Evolutionary conservation across 2,329 filamentous ascomycete genomes (phyloP).

Genomic region (Cladosporium halotolerans): DNA sequence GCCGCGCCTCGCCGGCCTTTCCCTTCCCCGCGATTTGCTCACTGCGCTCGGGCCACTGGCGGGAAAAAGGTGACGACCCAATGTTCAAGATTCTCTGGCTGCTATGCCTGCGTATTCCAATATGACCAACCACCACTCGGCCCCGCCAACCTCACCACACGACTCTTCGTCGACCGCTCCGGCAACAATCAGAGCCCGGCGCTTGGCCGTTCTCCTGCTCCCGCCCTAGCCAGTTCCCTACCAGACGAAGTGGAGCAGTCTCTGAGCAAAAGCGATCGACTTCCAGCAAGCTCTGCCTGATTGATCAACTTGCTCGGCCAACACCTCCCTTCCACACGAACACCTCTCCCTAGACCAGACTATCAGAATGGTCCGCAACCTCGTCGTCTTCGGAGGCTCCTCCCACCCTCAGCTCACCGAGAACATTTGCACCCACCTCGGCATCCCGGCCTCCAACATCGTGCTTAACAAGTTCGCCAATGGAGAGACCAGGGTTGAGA

Average conservation of each 20-base stretch:
- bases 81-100: neutral
- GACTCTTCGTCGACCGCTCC: neutral
- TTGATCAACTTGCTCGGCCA: neutral
- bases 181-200: neutral
- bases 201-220: neutral
- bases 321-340: neutral
- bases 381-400: constrained; percentile 87
- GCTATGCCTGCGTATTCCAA: neutral
- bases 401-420: constrained; percentile 86
- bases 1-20: no score
- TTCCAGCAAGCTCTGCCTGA: neutral
- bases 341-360: neutral
- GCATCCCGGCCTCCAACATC: constrained; percentile 77
- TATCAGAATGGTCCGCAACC: constrained; percentile 76
- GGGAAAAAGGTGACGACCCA: neutral
- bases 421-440: constrained; percentile 79
- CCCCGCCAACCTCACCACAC: neutral
- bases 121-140: neutral
- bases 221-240: neutral
- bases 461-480: constrained; percentile 88
- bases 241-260: neutral
- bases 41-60: neutral
- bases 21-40: neutral
- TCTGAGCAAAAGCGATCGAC: constrained; percentile 4
- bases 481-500: constrained; percentile 91